Percentiles rank a stretch among this genome's conserved stretches.
phyloP scores from a whole-genome alignment of 208 protist species.

The Acanthamoeba royreba region DNA sequence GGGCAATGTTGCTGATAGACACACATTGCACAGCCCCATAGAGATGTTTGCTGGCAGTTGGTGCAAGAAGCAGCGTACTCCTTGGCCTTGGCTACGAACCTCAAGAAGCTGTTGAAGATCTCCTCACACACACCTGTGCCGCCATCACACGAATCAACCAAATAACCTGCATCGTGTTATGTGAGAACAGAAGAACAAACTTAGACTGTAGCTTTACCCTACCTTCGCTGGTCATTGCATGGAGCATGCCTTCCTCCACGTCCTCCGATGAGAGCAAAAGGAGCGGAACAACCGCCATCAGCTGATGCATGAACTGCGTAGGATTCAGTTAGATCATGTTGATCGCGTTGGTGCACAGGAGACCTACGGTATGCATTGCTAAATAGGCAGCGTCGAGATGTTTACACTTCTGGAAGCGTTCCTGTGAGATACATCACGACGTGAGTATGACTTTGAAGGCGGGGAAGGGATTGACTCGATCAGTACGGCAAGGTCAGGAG shows the following conservation, averaged over 20 bases:
- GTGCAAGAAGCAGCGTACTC: neutral
- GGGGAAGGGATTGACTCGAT: neutral
- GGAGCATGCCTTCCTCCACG: neutral
- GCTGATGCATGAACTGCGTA: neutral
- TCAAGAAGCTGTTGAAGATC: neutral
- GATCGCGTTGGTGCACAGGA: too few species aligned
- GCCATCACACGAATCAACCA: neutral
- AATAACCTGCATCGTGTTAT: neutral
- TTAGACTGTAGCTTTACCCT: too few species aligned
- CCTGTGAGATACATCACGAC: neutral
- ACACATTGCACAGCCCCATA: neutral
- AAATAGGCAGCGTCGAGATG: neutral
- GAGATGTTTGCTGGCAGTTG: neutral
- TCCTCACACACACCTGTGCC: neutral
- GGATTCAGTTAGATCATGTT: neutral
- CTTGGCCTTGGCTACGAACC: neutral
- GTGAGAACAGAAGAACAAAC: too few species aligned
- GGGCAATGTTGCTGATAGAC: neutral
- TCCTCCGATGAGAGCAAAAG: neutral
- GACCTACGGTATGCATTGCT: neutral
- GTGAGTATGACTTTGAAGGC: too few species aligned
- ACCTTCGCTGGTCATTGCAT: neutral
- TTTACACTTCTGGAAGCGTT: neutral
- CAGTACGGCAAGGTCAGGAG: neutral
- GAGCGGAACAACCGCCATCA: neutral